Base-by-base conservation (phyloP, 2,329 filamentous ascomycete genomes). In the Ophidiomyces ophidiicola region DNA sequence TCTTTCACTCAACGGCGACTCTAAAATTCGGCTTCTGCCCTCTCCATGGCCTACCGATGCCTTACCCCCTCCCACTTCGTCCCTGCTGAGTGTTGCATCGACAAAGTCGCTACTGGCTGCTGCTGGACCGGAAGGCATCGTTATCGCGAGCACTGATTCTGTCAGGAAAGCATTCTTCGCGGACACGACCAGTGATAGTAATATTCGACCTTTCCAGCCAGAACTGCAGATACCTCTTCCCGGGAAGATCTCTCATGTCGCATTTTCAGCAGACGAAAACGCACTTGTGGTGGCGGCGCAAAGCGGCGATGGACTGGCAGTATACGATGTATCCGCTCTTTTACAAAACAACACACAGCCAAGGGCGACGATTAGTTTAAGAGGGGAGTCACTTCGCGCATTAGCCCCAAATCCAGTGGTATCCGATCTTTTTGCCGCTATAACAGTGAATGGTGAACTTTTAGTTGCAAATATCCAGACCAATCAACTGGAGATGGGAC, bases 251-350 rank as follows among this genome's bases (percentile, higher is more conserved):
- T 92, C 85, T 7, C 90, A 98, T 58, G 69, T 98, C 14, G 78
- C 80, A 11, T 98, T 98, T 58, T 88, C 85, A 0, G 74, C 83
- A n/a, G 83, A 92, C 52, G 92, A 94, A 56, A 76, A 76, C 50
- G 85, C 81, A 50, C 67, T 98, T 44, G 73, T 94, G 24, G 67
- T 94, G 18, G 85, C 84, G 7, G 83, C 84, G 2, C 83, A 94
- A 59, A 68, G 72, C 39, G 82, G 82, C 7, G 82, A 85, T 23
- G 85, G 86, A 3, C 64, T 98, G 45, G 80, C 82, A 3, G 80
- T 93, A 2, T 96, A 93, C 54, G 76, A 87, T 40, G 78, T 83
- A 1, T 67, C 80, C 41, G 68, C 70, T 30, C 64, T 94, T 14
- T 62, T 78, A 32, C 71, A 77, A 50, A 77, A 78, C 38, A 74